phyloP scores from a whole-genome alignment of 345 rosid species.

The Salix arbutifolia region DNA sequence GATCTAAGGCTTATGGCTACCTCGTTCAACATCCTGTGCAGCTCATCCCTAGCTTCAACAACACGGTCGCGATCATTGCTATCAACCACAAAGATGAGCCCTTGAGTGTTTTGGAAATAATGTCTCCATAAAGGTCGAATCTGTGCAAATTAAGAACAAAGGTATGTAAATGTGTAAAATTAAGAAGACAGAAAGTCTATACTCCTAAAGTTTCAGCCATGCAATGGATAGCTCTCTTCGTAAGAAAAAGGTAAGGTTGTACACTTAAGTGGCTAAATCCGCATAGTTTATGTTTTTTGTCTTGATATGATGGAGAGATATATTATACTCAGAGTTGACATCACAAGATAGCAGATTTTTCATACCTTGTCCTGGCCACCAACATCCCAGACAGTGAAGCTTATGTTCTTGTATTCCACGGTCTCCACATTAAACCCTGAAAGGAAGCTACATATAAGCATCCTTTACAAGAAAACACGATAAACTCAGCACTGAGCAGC shows the following conservation, averaged over 20 bases:
- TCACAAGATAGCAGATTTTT: neutral
- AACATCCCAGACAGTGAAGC: slow-evolving; percentile 26
- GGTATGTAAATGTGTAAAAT: neutral
- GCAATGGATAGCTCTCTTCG: slow-evolving; percentile 22
- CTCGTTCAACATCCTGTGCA: slow-evolving; percentile 82
- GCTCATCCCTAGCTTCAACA: slow-evolving; percentile 72
- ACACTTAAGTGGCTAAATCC: neutral
- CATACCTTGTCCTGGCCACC: slow-evolving; percentile 26
- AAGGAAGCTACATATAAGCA: neutral
- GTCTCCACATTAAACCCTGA: slow-evolving; percentile 23
- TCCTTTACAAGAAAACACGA: neutral
- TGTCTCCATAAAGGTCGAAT: slow-evolving; percentile 67
- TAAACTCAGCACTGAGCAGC: neutral
- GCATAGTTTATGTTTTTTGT: slow-evolving; percentile 10
- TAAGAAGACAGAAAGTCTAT: neutral
- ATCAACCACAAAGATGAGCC: slow-evolving; percentile 83
- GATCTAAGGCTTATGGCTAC: slow-evolving; percentile 18
- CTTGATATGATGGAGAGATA: neutral
- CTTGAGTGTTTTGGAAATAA: slow-evolving; percentile 78
- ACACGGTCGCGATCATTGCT: slow-evolving; percentile 78
- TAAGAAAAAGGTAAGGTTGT: slow-evolving; percentile 2
- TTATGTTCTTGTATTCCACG: slow-evolving; percentile 23
- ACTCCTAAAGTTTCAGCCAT: slow-evolving; percentile 18
- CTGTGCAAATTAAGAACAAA: slow-evolving; percentile 15
- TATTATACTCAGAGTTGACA: neutral